These are phyloP conservation scores for Penicillium sp. DNA, from an alignment of 2,329 filamentous ascomycete species.

Conservation along the genomic window DNA sequence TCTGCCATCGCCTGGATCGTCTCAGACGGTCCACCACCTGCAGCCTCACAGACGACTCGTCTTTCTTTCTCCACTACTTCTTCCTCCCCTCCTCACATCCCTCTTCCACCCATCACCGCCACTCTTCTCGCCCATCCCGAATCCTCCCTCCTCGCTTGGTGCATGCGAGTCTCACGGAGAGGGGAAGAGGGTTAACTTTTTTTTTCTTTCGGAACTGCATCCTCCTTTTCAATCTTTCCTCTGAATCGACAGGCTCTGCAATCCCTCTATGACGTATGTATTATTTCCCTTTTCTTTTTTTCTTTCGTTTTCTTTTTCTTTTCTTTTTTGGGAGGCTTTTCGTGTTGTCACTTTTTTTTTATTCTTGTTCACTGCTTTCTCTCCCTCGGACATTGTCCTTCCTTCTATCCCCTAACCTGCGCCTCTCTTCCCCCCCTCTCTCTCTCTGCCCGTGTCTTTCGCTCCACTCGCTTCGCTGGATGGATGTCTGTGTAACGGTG, in stretches of 20 bases:
- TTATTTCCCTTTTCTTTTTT: conserved; percentile 5
- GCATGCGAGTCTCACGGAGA: conserved; percentile 6
- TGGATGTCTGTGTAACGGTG: too few species aligned
- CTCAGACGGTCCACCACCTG: not conserved
- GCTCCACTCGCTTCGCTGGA: conserved; percentile 1
- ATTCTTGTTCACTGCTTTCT: too few species aligned
- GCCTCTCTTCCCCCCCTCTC: not conserved
- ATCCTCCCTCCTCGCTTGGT: conserved; percentile 12
- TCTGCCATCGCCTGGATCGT: not conserved
- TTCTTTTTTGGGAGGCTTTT: too few species aligned
- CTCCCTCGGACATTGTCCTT: too few species aligned
- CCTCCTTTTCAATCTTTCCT: not conserved
- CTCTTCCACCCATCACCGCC: conserved; percentile 1
- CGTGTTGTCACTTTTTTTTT: too few species aligned
- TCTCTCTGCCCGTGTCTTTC: not conserved
- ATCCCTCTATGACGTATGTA: conserved; percentile 23
- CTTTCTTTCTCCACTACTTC: not conserved
- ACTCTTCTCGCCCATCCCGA: not conserved
- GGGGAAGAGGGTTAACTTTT: conserved; percentile 2
- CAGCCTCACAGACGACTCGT: too few species aligned
- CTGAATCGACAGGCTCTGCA: conserved; percentile 2
- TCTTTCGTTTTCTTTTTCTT: not conserved
- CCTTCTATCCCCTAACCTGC: not conserved
- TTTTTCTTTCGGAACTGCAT: not conserved
- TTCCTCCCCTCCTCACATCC: not conserved